Percentiles rank a stretch among this genome's conserved stretches.
These are phyloP conservation scores for Dactylis glomerata DNA, from an alignment of 176 grass and related monocot genomes.

Conservation along the genomic window DNA sequence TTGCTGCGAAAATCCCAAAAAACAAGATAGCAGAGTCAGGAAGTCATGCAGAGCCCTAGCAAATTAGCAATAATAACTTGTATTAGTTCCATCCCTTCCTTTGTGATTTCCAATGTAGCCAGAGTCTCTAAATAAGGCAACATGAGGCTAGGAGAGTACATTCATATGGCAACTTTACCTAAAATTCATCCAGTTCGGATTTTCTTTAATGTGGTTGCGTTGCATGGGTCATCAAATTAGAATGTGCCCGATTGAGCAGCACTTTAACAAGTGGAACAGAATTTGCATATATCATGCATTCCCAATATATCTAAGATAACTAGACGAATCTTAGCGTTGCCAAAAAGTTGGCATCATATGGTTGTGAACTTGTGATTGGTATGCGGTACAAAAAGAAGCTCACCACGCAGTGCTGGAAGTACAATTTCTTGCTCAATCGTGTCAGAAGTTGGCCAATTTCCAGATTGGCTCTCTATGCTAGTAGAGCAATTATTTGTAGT, in stretches of 20 bases:
- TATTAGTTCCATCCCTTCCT: neutral
- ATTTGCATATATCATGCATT: neutral
- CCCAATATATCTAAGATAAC: neutral
- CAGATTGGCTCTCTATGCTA: slow-evolving; percentile 58
- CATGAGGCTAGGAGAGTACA: neutral
- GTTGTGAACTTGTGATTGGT: neutral
- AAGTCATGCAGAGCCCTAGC: neutral
- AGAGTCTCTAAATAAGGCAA: neutral
- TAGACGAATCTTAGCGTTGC: neutral
- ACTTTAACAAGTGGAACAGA: neutral
- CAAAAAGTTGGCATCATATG: neutral
- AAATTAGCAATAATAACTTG: neutral
- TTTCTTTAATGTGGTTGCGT: neutral
- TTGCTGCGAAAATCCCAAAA: neutral
- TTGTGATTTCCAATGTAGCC: neutral
- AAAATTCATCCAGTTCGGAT: neutral
- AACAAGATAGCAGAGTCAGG: neutral
- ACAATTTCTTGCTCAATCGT: slow-evolving; percentile 49
- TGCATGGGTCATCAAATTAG: neutral
- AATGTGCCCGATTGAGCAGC: neutral
- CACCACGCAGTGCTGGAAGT: slow-evolving; percentile 49
- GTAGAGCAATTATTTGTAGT: slow-evolving; percentile 52
- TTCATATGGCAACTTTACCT: neutral
- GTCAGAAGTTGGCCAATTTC: slow-evolving; percentile 49
- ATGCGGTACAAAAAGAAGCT: slow-evolving; percentile 21